Percentiles rank a stretch among this genome's conserved stretches.
These are phyloP conservation scores for Aspergillus indologenus DNA, from an alignment of 495 filamentous ascomycete species.

Conservation along the genomic window DNA sequence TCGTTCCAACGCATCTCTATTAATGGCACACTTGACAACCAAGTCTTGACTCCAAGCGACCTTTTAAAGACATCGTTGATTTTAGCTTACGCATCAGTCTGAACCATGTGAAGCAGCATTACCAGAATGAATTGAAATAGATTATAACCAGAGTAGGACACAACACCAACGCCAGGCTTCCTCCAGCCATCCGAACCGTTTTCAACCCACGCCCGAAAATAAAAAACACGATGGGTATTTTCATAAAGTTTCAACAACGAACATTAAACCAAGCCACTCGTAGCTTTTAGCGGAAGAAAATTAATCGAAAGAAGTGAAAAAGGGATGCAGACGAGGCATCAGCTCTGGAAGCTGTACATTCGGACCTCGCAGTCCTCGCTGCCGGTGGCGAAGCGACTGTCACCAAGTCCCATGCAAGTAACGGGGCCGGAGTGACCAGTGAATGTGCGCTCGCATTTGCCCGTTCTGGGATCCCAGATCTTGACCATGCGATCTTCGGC, in stretches of 20 bases:
- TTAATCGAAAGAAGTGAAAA: slow-evolving; percentile 12
- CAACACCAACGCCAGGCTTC: neutral
- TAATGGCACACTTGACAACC: too few species aligned
- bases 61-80: too few species aligned
- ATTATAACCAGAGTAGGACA: slow-evolving; percentile 5
- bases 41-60: too few species aligned
- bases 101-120: too few species aligned
- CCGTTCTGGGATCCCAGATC: slow-evolving; percentile 90
- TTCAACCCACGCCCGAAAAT: neutral
- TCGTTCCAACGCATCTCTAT: too few species aligned
- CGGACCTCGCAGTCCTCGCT: slow-evolving; percentile 90
- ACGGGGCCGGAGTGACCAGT: slow-evolving; percentile 85
- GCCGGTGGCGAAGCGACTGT: slow-evolving; percentile 81
- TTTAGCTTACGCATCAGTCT: too few species aligned
- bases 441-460: slow-evolving; percentile 87
- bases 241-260: neutral
- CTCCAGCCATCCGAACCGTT: neutral
- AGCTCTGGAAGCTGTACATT: slow-evolving; percentile 75
- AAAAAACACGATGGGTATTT: neutral
- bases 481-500: slow-evolving; percentile 94
- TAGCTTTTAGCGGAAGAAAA: slow-evolving; percentile 1
- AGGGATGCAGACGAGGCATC: slow-evolving; percentile 1
- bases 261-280: neutral
- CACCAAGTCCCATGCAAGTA: slow-evolving; percentile 88
- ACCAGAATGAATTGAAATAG: neutral